Evolutionary conservation across 2,329 filamentous ascomycete species (phyloP).

Genomic region (Pyrenophora tritici-repentis): DNA sequence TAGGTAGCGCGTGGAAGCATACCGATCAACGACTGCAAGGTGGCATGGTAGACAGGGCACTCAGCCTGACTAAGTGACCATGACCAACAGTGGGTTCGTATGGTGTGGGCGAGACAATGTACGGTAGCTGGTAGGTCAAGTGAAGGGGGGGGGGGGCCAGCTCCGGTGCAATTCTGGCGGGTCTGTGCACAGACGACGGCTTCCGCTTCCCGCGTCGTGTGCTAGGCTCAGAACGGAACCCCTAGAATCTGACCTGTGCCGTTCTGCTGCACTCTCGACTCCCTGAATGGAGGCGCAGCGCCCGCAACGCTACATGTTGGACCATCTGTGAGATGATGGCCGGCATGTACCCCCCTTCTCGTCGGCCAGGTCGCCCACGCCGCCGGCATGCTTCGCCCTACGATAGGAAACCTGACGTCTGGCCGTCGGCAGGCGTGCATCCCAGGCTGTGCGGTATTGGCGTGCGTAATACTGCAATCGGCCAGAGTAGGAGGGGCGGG

Average conservation of each 20-base stretch:
- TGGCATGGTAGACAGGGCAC: neutral
- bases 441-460: slow-evolving; percentile 1
- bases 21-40: neutral
- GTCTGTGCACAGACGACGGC: slow-evolving; percentile 8
- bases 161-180: too few species aligned
- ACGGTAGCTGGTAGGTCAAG: too few species aligned
- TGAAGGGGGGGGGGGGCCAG: too few species aligned
- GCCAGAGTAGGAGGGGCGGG: slow-evolving; percentile 27
- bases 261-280: slow-evolving; percentile 12
- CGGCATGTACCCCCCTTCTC: slow-evolving; percentile 3
- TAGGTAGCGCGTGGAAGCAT: neutral
- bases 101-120: neutral
- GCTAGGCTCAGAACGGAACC: neutral
- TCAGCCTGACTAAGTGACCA: slow-evolving; percentile 5
- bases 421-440: slow-evolving; percentile 15
- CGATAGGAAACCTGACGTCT: slow-evolving; percentile 25
- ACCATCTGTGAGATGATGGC: slow-evolving; percentile 9
- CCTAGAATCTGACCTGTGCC: slow-evolving; percentile 10
- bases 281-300: neutral
- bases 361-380: slow-evolving; percentile 13
- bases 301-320: slow-evolving; percentile 6
- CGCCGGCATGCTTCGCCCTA: slow-evolving; percentile 12
- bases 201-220: slow-evolving; percentile 22
- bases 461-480: slow-evolving; percentile 16
- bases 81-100: neutral